phyloP scores from a whole-genome alignment of 768 basidiomycete species.

The Boletus sp. region DNA sequence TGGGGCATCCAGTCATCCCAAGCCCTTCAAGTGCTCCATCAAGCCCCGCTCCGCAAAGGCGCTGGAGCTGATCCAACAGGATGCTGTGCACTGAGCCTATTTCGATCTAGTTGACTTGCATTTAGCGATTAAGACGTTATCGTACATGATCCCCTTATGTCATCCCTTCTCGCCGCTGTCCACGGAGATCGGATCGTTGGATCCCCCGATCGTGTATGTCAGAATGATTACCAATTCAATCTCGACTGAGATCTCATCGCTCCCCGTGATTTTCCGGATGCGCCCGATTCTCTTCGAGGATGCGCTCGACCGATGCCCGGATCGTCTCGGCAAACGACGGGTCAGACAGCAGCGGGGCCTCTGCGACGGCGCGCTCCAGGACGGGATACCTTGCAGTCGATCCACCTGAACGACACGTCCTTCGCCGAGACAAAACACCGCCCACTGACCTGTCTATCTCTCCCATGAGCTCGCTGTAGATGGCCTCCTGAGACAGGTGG shows the following conservation, averaged over 20 bases:
- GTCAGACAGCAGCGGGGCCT: conserved; percentile 48
- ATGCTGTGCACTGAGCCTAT: conserved; percentile 28
- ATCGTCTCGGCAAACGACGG: conserved; percentile 43
- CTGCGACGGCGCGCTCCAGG: conserved; percentile 58
- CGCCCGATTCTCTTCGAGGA: conserved; percentile 39
- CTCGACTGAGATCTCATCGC: not conserved
- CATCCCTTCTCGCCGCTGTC: not conserved
- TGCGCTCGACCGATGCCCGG: conserved; percentile 41
- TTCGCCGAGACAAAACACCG: too few species aligned
- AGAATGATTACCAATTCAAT: not conserved
- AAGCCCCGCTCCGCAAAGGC: conserved; percentile 60
- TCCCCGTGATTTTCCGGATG: not conserved
- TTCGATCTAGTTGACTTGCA: not conserved
- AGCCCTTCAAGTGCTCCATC: conserved; percentile 57
- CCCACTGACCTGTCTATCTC: conserved; percentile 61
- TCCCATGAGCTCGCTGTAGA: conserved; percentile 63
- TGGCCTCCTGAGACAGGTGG: conserved; percentile 47
- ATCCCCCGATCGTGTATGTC: not conserved
- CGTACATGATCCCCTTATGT: not conserved
- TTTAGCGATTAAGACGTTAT: not conserved
- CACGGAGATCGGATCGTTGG: not conserved
- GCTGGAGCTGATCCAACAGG: conserved; percentile 48
- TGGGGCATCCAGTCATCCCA: conserved; percentile 44
- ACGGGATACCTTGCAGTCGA: conserved; percentile 51
- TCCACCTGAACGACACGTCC: not conserved